Evolutionary conservation across 441 rosid species (phyloP).

Genomic region (Raphanus hybrid): DNA sequence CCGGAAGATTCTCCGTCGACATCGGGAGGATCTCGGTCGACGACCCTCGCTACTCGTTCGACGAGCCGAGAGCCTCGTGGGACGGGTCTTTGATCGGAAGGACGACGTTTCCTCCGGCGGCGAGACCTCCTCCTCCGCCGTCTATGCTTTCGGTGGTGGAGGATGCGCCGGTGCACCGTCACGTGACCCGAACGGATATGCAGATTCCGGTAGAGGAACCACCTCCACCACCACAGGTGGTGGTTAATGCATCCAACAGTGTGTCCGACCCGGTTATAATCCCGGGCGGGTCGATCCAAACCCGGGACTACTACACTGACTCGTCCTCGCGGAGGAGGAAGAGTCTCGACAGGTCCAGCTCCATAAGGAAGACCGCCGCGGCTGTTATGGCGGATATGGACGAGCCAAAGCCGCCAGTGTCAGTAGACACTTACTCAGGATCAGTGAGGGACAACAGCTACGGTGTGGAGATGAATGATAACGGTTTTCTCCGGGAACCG

Average conservation of each 20-base stretch:
- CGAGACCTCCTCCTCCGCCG: constrained; percentile 76
- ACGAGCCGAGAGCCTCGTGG: constrained; percentile 98
- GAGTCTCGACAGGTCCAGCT: constrained; percentile 91
- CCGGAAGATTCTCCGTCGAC: constrained; percentile 84
- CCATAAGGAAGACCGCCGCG: constrained; percentile 83
- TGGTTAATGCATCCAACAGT: constrained; percentile 45
- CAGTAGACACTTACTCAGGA: constrained; percentile 66
- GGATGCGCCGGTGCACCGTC: constrained; percentile 72
- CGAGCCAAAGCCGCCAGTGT: constrained; percentile 60
- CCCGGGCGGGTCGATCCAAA: constrained; percentile 94
- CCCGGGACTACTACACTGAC: constrained; percentile 91
- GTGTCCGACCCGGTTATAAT: constrained; percentile 53
- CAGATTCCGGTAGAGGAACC: constrained; percentile 95
- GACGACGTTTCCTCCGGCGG: constrained; percentile 74
- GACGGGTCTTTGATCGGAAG: constrained; percentile 88
- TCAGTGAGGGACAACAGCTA: constrained; percentile 65
- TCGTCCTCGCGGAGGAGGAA: constrained; percentile 83
- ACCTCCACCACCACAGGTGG: constrained; percentile 40
- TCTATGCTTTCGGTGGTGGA: constrained; percentile 88
- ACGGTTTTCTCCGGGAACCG: constrained; percentile 63
- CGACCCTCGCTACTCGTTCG: constrained; percentile 84
- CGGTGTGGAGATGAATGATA: constrained; percentile 69
- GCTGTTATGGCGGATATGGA: constrained; percentile 91
- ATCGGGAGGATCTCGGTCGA: constrained; percentile 79
- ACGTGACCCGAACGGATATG: constrained; percentile 70